These are phyloP conservation scores for Mycena indigotica DNA, from an alignment of 768 basidiomycete genomes.

Conservation along the genomic window DNA sequence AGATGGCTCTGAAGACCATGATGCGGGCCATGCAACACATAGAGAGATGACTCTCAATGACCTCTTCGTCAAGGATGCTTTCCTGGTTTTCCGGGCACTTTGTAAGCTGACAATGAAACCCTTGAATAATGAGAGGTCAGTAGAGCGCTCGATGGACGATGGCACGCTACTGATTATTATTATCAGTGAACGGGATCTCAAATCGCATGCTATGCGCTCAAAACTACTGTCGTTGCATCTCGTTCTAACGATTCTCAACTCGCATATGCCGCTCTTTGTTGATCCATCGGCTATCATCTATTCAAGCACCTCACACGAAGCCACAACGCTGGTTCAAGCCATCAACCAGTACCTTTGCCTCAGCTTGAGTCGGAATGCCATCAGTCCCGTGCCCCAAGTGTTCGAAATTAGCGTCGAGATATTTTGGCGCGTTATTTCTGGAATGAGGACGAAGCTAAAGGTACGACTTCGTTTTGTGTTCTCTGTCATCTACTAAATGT, in stretches of 20 bases:
- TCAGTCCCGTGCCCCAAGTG: conserved; percentile 92
- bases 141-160: background rate
- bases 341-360: conserved; percentile 96
- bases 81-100: conserved; percentile 93
- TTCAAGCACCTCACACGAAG: conserved; percentile 85
- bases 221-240: conserved; percentile 94
- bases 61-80: conserved; percentile 95
- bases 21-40: conserved; percentile 32
- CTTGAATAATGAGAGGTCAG: conserved; percentile 86
- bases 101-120: conserved; percentile 99
- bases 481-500: conserved; percentile 8
- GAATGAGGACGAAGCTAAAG: conserved; percentile 95
- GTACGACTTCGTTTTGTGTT: conserved; percentile 39
- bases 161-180: conserved; percentile 22
- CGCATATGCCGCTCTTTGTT: conserved; percentile 87
- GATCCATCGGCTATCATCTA: conserved; percentile 89
- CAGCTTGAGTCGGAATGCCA: conserved; percentile 90
- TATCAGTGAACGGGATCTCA: conserved; percentile 87
- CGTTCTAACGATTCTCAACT: conserved; percentile 87
- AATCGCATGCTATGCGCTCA: conserved; percentile 96
- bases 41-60: conserved; percentile 75
- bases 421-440: conserved; percentile 94
- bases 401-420: conserved; percentile 99
- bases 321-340: conserved; percentile 88
- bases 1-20: conserved; percentile 30